A percentile compares a stretch with the other conserved stretches of the same genome.
These are phyloP conservation scores for Amanita subjunquillea DNA, from an alignment of 768 basidiomycete species.

Conservation along the genomic window DNA sequence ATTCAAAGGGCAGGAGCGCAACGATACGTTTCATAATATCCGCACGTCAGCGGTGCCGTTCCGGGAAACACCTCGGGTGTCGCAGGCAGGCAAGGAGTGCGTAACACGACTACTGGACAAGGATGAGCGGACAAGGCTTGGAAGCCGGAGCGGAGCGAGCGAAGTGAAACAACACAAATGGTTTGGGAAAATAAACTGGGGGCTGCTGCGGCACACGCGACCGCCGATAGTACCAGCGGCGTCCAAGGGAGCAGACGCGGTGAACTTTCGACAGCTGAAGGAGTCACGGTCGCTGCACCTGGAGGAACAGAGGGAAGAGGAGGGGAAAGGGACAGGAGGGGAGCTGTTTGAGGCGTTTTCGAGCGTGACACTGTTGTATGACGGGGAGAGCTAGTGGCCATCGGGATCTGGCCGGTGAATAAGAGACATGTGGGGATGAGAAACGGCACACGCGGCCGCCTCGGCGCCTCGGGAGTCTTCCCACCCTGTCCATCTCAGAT, in stretches of 20 bases:
- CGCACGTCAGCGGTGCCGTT: constrained; percentile 78
- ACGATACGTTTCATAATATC: constrained; percentile 95
- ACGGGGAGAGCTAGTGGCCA: constrained; percentile 42
- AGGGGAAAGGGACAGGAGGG: constrained; percentile 19
- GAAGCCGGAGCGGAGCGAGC: constrained; percentile 90
- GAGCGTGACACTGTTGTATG: constrained; percentile 82
- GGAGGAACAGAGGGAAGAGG: constrained; percentile 46
- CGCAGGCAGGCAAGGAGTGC: constrained; percentile 79
- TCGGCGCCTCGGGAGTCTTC: constrained; percentile 31
- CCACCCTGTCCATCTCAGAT: constrained; percentile 20
- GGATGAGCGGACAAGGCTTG: constrained; percentile 78
- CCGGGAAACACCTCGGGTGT: constrained; percentile 74
- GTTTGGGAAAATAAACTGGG: constrained; percentile 97
- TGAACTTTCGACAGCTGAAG: constrained; percentile 84
- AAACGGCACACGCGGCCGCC: constrained; percentile 18
- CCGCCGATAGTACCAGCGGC: constrained; percentile 84
- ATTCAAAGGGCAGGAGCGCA: constrained; percentile 93
- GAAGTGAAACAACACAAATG: constrained; percentile 99
- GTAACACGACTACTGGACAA: constrained; percentile 85
- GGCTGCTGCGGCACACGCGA: constrained; percentile 80
- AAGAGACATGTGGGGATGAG: constrained; percentile 15
- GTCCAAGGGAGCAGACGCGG: constrained; percentile 72
- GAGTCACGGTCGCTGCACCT: constrained; percentile 90
- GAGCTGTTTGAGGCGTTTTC: constrained; percentile 85
- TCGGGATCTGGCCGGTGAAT: constrained; percentile 11